Conservation (phyloP, 495 filamentous ascomycete species). For the Aspergillus saccharolyticus region DNA sequence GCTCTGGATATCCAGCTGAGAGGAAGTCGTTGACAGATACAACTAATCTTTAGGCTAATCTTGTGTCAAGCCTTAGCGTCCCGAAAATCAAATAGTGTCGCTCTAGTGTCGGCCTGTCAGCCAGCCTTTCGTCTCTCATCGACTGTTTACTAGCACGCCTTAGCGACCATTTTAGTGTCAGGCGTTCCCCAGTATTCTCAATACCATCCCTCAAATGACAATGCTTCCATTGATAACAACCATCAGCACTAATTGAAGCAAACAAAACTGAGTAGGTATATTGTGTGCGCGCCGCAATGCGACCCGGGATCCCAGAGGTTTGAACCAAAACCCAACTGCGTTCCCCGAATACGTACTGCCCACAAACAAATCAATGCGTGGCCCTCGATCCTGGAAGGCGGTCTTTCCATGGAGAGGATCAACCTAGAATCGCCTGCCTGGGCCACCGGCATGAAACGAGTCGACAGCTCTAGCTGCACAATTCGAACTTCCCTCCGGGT, state of each 20-base stretch:
- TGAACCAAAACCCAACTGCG: neutral
- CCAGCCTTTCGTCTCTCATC: slow-evolving; percentile 5
- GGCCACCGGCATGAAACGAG: neutral
- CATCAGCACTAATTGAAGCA: neutral
- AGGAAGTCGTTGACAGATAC: too few relatives aligned
- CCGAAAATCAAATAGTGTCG: slow-evolving; percentile 3
- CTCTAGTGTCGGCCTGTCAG: slow-evolving; percentile 9
- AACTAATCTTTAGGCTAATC: neutral
- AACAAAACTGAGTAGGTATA: neutral
- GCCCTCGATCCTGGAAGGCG: neutral
- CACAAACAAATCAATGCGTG: neutral
- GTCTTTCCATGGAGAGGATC: neutral
- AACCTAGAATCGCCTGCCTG: neutral
- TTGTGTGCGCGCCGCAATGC: too few relatives aligned
- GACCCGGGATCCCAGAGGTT: too few relatives aligned
- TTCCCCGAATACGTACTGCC: too few relatives aligned
- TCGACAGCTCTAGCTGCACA: neutral
- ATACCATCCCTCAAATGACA: neutral
- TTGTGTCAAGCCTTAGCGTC: neutral
- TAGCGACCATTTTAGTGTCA: slow-evolving; percentile 3
- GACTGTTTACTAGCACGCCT: neutral
- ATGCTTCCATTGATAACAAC: neutral
- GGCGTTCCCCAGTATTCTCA: neutral
- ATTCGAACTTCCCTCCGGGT: neutral
- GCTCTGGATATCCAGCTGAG: too few relatives aligned